These are phyloP conservation scores for Sarcodon sp. DNA, from an alignment of 768 basidiomycete genomes.

Conservation along the genomic window DNA sequence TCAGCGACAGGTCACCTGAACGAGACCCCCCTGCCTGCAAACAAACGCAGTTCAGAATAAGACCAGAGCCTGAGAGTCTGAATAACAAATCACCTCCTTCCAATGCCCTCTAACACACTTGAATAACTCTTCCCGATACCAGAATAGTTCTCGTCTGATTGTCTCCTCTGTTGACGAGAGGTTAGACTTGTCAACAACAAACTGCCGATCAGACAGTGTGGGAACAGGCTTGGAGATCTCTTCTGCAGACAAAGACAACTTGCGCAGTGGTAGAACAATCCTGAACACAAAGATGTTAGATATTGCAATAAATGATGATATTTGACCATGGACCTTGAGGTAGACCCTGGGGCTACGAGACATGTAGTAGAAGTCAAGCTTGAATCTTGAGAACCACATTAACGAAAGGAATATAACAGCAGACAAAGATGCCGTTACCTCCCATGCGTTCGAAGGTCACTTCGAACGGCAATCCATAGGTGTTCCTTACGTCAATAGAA, in stretches of 20 bases:
- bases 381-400: conserved; percentile 10
- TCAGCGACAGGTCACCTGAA: conserved; percentile 62
- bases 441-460: conserved; percentile 58
- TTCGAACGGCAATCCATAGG: conserved; percentile 86
- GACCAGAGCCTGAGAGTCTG: neutral
- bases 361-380: conserved; percentile 30
- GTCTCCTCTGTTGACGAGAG: conserved; percentile 46
- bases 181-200: conserved; percentile 69
- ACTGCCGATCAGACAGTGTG: conserved; percentile 78
- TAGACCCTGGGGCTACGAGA: conserved; percentile 81
- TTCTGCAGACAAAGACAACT: conserved; percentile 47
- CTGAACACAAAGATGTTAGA: conserved; percentile 17
- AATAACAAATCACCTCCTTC: conserved; percentile 57
- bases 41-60: neutral
- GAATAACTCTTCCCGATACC: conserved; percentile 89
- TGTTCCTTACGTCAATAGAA: conserved; percentile 83
- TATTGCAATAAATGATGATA: neutral
- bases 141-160: conserved; percentile 74
- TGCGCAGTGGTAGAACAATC: conserved; percentile 59
- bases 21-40: conserved; percentile 68
- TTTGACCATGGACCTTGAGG: conserved; percentile 43
- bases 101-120: conserved; percentile 57
- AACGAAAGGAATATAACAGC: neutral
- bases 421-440: conserved; percentile 24
- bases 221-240: conserved; percentile 63